Evolutionary conservation across 176 grass and related monocot genomes (phyloP).

Genomic region (Tillandsia fasciculata): DNA sequence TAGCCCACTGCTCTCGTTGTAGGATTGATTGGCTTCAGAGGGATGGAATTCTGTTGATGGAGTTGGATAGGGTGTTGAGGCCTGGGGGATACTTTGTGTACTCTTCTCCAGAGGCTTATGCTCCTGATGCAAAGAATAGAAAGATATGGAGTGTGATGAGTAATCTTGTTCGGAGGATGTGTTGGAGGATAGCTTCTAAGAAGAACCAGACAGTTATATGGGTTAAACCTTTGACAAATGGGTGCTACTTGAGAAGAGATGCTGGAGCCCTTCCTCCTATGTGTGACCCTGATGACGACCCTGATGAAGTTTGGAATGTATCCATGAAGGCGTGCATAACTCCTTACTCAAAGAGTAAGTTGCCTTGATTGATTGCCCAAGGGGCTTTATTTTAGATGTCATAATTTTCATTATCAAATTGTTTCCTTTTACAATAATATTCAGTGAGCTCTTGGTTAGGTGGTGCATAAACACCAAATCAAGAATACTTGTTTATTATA

Average conservation of each 20-base stretch:
- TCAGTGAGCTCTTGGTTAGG: too few species aligned
- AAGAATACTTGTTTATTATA: too few species aligned
- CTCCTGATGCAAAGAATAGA: conserved; percentile 40
- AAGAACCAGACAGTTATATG: conserved; percentile 71
- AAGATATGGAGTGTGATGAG: conserved; percentile 65
- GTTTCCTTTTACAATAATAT: too few species aligned
- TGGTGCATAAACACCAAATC: too few species aligned
- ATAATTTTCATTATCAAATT: too few species aligned
- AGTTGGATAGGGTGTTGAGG: conserved; percentile 60
- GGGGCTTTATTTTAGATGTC: background rate
- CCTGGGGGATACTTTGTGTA: conserved; percentile 77
- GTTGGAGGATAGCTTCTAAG: conserved; percentile 63
- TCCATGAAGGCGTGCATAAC: conserved; percentile 64
- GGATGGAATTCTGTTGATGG: conserved; percentile 69
- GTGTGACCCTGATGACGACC: conserved; percentile 39
- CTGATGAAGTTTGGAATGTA: conserved; percentile 72
- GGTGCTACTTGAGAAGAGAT: conserved; percentile 56
- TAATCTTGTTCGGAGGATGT: conserved; percentile 52
- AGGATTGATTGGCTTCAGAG: conserved; percentile 78
- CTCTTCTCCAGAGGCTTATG: conserved; percentile 73
- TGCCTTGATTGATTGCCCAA: conserved; percentile 14
- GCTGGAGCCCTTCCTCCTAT: conserved; percentile 40
- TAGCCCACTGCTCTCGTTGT: conserved; percentile 70
- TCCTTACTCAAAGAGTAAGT: conserved; percentile 60
- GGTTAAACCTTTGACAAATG: conserved; percentile 67